Evolutionary conservation across 1,284 basidiomycete genomes (phyloP), one percentile per base, ranked within the genome.

Genomic region (Thelephora terrestris): DNA sequence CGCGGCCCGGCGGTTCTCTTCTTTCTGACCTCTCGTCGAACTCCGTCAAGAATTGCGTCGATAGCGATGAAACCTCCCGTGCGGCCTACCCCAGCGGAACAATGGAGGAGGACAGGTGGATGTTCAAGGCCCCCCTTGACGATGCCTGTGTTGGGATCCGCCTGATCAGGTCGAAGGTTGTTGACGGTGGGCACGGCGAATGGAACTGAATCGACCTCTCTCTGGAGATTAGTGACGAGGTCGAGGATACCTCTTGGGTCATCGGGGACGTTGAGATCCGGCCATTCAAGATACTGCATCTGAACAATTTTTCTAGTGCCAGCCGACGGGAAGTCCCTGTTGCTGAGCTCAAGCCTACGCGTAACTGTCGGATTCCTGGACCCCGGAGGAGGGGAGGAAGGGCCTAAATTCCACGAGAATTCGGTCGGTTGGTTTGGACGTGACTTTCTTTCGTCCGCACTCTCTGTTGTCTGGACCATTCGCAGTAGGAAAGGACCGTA

Each of bases 1-100:
- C 47, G 58, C 47, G 29, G 45, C 43, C 25, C 50, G 47, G 44
- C 50, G 51, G 59, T 62, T 45, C 52, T 55, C 20, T 57, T 54
- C 52, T 63, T 71, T 50, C 67, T 63, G 58, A 85, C 58, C 62
- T 91, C 88, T 36, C 75, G 66, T 51, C 78, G 70, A 2, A 95
- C 69, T 0, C 79, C 85, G 59, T 94, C 90, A 38, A 94, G 68
- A 35, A 93, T 74, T 2, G 91, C 85, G 63, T 94, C 91, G 4
- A 94, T 78, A 10, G 88, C 80, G 59, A 96, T 92, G 63, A 89
- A 96, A 36, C 88, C 89, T 21, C 92, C 92, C 0, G 93, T 96
- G 35, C 92, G 76, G 0, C 92, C 92, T 4, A 95, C 90, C 14
- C 92, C 92, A 0, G 92, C 92, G 17, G 90, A 92, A 61, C 91